Conservation (phyloP, 495 filamentous ascomycete species). For the Talaromyces proteolyticus region DNA sequence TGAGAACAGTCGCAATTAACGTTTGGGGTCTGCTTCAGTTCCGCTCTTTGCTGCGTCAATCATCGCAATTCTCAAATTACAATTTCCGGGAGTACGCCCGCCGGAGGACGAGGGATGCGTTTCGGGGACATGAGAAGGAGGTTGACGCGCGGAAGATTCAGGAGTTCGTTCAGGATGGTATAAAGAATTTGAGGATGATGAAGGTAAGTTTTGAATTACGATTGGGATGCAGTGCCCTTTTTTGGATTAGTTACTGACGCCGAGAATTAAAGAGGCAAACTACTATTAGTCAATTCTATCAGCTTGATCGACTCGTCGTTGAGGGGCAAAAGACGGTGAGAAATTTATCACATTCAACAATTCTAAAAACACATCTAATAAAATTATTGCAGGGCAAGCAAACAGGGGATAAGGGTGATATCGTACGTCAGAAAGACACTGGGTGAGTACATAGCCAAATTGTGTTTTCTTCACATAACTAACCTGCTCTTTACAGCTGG, state of each 20-base stretch:
- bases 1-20: not conserved
- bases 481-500: conserved; percentile 29
- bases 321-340: conserved; percentile 70
- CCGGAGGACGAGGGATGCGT: conserved; percentile 81
- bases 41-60: conserved; percentile 84
- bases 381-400: conserved; percentile 77
- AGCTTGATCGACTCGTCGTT: conserved; percentile 86
- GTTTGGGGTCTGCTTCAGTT: conserved; percentile 54
- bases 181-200: conserved; percentile 82
- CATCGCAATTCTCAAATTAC: conserved; percentile 83
- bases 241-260: not conserved
- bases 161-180: conserved; percentile 80
- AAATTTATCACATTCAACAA: not conserved
- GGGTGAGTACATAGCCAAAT: conserved; percentile 50
- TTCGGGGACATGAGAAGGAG: conserved; percentile 66
- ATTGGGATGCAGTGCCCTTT: not conserved
- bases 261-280: conserved; percentile 71
- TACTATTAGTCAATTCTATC: conserved; percentile 88
- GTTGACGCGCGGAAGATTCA: conserved; percentile 74
- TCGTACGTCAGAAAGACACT: conserved; percentile 75
- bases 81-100: conserved; percentile 97
- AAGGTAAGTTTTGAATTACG: conserved; percentile 61
- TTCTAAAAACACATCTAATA: conserved; percentile 1
- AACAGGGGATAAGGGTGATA: conserved; percentile 58
- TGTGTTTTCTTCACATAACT: conserved; percentile 2